Percentiles rank a stretch among this genome's conserved stretches.
These are phyloP conservation scores for Arachis monticola DNA, from an alignment of 331 rosid genomes.

Conservation along the genomic window DNA sequence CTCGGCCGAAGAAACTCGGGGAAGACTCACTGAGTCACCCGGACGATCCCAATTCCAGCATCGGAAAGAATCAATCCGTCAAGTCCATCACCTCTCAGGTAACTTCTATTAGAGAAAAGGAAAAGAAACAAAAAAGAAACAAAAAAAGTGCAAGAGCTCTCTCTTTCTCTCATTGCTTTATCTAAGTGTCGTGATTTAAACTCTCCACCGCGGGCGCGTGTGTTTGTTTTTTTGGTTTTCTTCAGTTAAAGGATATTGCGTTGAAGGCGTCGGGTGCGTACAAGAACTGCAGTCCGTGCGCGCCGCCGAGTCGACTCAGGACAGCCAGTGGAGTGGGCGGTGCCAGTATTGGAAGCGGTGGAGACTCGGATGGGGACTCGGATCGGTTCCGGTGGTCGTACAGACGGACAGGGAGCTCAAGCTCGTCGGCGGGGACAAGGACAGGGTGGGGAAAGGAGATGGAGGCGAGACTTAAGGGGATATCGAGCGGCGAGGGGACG, in stretches of 20 bases:
- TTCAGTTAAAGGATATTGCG: slow-evolving; percentile 80
- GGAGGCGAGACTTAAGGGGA: slow-evolving; percentile 93
- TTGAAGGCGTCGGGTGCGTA: slow-evolving; percentile 86
- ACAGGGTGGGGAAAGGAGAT: slow-evolving; percentile 85
- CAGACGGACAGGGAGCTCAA: slow-evolving; percentile 68
- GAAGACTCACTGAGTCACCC: slow-evolving; percentile 59
- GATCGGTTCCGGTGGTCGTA: slow-evolving; percentile 73
- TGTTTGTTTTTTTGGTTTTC: neutral
- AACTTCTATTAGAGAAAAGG: neutral
- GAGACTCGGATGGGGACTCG: slow-evolving; percentile 73
- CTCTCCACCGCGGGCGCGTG: neutral
- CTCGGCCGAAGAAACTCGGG: slow-evolving; percentile 80
- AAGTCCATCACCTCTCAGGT: slow-evolving; percentile 81
- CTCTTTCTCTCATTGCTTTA: neutral
- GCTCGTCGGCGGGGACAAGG: slow-evolving; percentile 55
- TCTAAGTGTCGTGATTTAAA: neutral
- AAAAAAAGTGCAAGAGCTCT: neutral
- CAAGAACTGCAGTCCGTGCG: slow-evolving; percentile 65
- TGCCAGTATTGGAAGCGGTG: neutral
- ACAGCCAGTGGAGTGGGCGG: neutral
- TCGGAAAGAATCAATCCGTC: slow-evolving; percentile 45
- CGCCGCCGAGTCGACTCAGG: slow-evolving; percentile 55
- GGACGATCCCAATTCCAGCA: slow-evolving; percentile 53
- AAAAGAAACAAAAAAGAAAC: neutral
- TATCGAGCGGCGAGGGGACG: slow-evolving; percentile 95